phyloP scores from a whole-genome alignment of 2,329 filamentous ascomycete species.

The Pyricularia sp. region DNA sequence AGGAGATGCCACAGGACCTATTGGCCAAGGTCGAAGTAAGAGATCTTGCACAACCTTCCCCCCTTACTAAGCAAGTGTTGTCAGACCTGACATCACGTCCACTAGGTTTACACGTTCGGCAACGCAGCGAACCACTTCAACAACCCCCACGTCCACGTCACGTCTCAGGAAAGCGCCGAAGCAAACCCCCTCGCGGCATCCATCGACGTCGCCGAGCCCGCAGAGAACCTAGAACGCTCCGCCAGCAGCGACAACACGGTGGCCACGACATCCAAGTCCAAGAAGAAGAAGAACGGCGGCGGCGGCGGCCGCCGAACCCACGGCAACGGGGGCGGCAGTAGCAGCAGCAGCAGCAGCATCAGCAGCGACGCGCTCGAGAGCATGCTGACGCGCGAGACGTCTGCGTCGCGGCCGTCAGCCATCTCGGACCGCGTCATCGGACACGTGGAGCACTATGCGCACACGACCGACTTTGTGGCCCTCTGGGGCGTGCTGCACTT shows the following conservation, averaged over 20 bases:
- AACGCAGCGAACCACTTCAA: conserved; percentile 77
- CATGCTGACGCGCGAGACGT: conserved; percentile 15
- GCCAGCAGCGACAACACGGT: neutral
- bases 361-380: conserved; percentile 6
- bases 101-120: conserved; percentile 61
- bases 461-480: conserved; percentile 64
- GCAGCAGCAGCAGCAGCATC: conserved; percentile 4
- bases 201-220: neutral
- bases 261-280: neutral
- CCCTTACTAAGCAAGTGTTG: neutral
- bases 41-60: neutral
- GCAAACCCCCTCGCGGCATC: neutral
- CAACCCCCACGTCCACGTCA: conserved; percentile 51
- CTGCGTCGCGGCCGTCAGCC: conserved; percentile 24
- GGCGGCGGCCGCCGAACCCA: neutral
- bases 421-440: conserved; percentile 45
- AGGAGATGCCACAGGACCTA: conserved; percentile 57
- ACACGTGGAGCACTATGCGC: conserved; percentile 74
- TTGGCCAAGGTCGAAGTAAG: conserved; percentile 53
- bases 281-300: neutral
- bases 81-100: neutral
- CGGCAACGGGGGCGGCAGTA: neutral
- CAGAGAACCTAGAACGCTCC: neutral
- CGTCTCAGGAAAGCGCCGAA: conserved; percentile 28
- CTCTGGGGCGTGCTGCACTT: conserved; percentile 68